A percentile compares a stretch with the other conserved stretches of the same genome.
These are phyloP conservation scores for Aspergillus spinulosporus DNA, from an alignment of 2,329 filamentous ascomycete genomes.

Conservation along the genomic window DNA sequence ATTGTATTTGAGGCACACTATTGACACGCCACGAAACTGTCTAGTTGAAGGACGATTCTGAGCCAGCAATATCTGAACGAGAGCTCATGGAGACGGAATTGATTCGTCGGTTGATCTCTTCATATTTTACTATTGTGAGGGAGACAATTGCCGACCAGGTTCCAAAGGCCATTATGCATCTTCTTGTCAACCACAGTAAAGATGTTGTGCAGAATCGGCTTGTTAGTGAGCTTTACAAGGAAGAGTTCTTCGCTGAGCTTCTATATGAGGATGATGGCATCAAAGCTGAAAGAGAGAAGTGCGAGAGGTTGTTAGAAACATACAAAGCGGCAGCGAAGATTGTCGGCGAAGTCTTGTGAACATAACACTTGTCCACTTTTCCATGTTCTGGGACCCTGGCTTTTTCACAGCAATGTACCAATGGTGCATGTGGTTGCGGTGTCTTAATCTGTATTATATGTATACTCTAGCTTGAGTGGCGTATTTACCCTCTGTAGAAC, in stretches of 20 bases:
- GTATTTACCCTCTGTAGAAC: neutral
- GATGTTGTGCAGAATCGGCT: slow-evolving; percentile 96
- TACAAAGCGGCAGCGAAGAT: slow-evolving; percentile 99
- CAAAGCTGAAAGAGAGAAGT: slow-evolving; percentile 97
- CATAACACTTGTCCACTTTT: neutral
- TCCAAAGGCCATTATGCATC: slow-evolving; percentile 97
- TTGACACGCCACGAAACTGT: slow-evolving; percentile 5
- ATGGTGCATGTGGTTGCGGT: neutral
- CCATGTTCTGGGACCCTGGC: neutral
- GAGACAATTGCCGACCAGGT: slow-evolving; percentile 99
- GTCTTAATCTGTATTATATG: slow-evolving; percentile 5
- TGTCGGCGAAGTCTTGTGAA: slow-evolving; percentile 86
- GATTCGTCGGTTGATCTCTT: slow-evolving; percentile 92
- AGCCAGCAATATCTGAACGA: slow-evolving; percentile 88
- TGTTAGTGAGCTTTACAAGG: slow-evolving; percentile 93
- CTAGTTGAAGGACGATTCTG: slow-evolving; percentile 54
- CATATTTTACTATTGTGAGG: slow-evolving; percentile 98
- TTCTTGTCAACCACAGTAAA: slow-evolving; percentile 97
- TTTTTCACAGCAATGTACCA: neutral
- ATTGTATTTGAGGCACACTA: neutral
- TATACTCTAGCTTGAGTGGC: neutral
- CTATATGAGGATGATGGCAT: slow-evolving; percentile 97
- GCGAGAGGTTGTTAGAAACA: slow-evolving; percentile 89
- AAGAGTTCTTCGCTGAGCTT: slow-evolving; percentile 84
- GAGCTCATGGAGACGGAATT: slow-evolving; percentile 97